Evolutionary conservation across 495 filamentous ascomycete genomes (phyloP).

Genomic region (Penicillium parvum): DNA sequence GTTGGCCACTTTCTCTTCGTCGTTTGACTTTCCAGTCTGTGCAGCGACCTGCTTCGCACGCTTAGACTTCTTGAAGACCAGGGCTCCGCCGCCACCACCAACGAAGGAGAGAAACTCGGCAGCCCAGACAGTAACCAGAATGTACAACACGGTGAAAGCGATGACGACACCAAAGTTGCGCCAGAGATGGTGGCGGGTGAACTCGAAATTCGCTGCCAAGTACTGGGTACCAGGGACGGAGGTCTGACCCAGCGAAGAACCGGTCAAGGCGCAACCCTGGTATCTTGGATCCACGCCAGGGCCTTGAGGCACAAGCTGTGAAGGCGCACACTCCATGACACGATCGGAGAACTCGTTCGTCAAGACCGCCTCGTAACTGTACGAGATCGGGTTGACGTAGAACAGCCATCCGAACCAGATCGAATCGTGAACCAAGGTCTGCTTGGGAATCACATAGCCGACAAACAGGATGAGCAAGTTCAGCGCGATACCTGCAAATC

Average conservation of each 20-base stretch:
- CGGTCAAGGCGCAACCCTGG: constrained; percentile 60
- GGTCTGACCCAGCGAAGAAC: constrained; percentile 41
- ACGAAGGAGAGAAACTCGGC: constrained; percentile 51
- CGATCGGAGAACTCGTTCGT: constrained; percentile 63
- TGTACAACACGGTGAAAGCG: constrained; percentile 64
- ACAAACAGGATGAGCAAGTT: constrained; percentile 71
- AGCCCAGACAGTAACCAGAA: constrained; percentile 60
- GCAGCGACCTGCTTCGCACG: constrained; percentile 51
- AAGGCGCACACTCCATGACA: constrained; percentile 55
- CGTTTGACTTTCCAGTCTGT: constrained; percentile 33
- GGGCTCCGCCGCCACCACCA: constrained; percentile 52
- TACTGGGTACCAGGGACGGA: constrained; percentile 58
- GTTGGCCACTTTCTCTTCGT: constrained; percentile 43
- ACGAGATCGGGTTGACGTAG: constrained; percentile 70
- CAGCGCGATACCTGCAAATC: constrained; percentile 63
- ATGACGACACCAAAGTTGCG: constrained; percentile 75
- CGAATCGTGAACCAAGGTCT: constrained; percentile 53
- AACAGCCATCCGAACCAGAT: constrained; percentile 82
- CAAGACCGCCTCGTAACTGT: constrained; percentile 68
- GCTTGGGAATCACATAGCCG: constrained; percentile 72
- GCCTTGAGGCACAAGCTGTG: constrained; percentile 54
- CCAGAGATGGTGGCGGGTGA: constrained; percentile 65
- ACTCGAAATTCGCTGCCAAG: constrained; percentile 51
- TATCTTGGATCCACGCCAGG: constrained; percentile 45
- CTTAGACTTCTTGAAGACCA: constrained; percentile 66